These are phyloP conservation scores for Phytophthora litchii DNA, from an alignment of 352 stramenopile species.

Conservation along the genomic window DNA sequence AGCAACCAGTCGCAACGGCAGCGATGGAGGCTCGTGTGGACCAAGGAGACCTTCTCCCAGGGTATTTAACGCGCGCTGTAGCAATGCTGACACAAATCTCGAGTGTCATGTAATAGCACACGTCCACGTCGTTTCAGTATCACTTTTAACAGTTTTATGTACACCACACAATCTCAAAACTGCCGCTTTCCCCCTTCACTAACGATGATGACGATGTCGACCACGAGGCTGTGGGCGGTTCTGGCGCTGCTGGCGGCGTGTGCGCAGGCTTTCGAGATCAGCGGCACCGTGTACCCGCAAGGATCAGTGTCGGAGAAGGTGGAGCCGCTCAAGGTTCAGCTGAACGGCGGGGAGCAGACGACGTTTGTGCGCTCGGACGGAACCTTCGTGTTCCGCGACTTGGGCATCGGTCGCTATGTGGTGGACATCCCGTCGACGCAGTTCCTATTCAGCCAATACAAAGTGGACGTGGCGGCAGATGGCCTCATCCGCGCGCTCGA, in stretches of 20 bases:
- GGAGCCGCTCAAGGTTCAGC: conserved; percentile 62
- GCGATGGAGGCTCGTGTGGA: too few relatives aligned
- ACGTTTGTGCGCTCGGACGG: conserved; percentile 69
- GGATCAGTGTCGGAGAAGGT: conserved; percentile 61
- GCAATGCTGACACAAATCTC: not conserved
- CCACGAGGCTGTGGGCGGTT: conserved; percentile 43
- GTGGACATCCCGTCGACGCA: conserved; percentile 70
- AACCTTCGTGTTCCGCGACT: conserved; percentile 77
- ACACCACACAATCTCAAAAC: conserved; percentile 4
- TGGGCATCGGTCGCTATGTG: conserved; percentile 73
- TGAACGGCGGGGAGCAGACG: conserved; percentile 78
- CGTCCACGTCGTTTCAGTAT: conserved; percentile 9
- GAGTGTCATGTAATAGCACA: not conserved
- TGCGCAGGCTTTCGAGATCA: conserved; percentile 55
- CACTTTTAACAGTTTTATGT: conserved; percentile 5
- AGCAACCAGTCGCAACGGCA: not conserved
- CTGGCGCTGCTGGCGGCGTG: conserved; percentile 38
- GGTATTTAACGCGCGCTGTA: not conserved
- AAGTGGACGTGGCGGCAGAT: conserved; percentile 61
- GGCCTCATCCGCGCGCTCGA: conserved; percentile 69
- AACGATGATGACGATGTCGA: conserved; percentile 18
- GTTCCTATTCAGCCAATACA: conserved; percentile 81
- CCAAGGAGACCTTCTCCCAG: not conserved
- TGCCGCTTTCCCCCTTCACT: conserved; percentile 8
- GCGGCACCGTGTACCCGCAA: conserved; percentile 57